Base-by-base conservation (phyloP, 371 early-diverging fungal genomes). In the Rhizopus sp. region DNA sequence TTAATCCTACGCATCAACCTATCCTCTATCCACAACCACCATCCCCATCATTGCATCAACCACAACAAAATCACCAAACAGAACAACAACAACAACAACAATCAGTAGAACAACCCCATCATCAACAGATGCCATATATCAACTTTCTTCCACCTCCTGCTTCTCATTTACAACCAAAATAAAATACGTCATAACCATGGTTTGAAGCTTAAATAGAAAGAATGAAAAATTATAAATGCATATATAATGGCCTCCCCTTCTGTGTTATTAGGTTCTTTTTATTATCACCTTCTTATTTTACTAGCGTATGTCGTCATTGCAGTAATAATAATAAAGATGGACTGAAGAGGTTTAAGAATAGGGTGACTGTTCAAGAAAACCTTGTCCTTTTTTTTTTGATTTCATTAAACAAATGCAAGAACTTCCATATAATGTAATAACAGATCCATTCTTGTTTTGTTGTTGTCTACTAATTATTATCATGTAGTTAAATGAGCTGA, bases 381-480 rank as follows among this genome's bases (percentile, higher is more conserved):
- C 37, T 23, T 35, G 13, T 33, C 15, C 15, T 42, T 44, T 42
- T 31, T 6, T 34, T 56, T 56, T 38, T 5, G 12, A 17, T 44
- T n/a, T 54, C 15, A 34, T 33, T 16, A 42, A 17, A 46, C 48
- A 13, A 16, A 47, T 56, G 54, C 56, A 59, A 32, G 55, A 57
- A 52, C 38, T 67, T 50, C 63, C 67, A 16, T 67, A 67, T 33
- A 59, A 62, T 53, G 67, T 67, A 62, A 65, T n/a, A 15, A 23
- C 23, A 23, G 23, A 23, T 23, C 23, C 23, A 23, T 23, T 55
- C 13, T n/a, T 10, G n/a, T 31, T 52, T 42, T 29, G 12, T 16
- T 41, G 5, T 29, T 15, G 38, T 60, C 29, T n/a, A 9, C 38
- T 50, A 30, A 45, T 13, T 10, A 50, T 5, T 7, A 38, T 30